Evolutionary conservation across 192 early-diverging fungal species (phyloP), one percentile per base, ranked within the genome.

Genomic region (Coemansia sp.): DNA sequence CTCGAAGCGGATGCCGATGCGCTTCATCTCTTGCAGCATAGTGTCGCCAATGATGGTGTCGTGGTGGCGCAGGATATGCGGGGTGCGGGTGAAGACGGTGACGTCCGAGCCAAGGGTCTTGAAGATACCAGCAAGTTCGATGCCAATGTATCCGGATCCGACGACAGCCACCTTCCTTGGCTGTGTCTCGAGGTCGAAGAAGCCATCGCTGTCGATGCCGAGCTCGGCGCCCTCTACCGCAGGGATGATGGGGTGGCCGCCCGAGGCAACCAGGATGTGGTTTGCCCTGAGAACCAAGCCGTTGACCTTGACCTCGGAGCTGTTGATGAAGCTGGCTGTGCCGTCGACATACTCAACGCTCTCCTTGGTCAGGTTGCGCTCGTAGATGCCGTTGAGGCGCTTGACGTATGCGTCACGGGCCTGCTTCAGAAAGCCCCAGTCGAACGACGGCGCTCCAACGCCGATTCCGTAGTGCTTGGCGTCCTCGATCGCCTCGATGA

Each of bases 351-450:
- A 88, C 32, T 94, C 92, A 33, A 99, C 88, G 9, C 74, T 79
- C 59, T 97, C 95, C 69, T 94, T 95, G 41, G 67, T 74, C 33
- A 99, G 81, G 75, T 99, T 99, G 64, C 69, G 85, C 79, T 88
- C 91, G 83, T 99, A 99, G 74, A 99, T 99, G 22, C 92, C 91
- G 78, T 99, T 99, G 19, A 99, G 85, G 42, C 97, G 95, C 81
- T 88, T 84, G 42, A 99, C 92, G 81, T 99, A 99, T 7, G 91
- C 95, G 72, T 99, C 97, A 42, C 97, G 89, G 82, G 94, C 95
- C 35, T 86, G 50, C 82, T 98, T 98, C 63, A 99, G 74, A 15
- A 76, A 61, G 6, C 79, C 72, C 95, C 95, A 97, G 78, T 90
- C 75, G 68, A 98, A 92, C 33, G 66, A 70, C 34, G 82, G 62